Evolutionary conservation across 164 flowering plant species (phyloP), one percentile per base, ranked within the genome.

Genomic region (Annona squamosa): DNA sequence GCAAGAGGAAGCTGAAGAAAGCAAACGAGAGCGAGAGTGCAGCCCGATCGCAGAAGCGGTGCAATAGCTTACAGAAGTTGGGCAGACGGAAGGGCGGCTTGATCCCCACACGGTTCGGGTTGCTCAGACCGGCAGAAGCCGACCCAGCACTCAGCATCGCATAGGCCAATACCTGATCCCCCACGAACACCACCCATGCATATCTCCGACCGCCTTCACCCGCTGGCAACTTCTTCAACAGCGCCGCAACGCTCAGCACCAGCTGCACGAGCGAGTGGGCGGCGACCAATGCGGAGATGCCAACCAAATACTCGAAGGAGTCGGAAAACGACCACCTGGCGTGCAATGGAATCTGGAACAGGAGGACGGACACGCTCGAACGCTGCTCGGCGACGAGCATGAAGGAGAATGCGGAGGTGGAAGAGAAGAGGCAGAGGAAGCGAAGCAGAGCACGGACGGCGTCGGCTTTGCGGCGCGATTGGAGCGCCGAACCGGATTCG

Each of bases 131-230:
- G 3, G 97, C 81, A 19, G 99, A 87, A 70, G 99, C 97, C 37
- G 99, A 92, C 57, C 91, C 95, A 1, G 97, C 99, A 73, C 99
- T 91, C 84, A 90, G 81, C 91, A 88, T 71, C 2, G 85, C 89
- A 77, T 86, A 92, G 45, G 94, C 97, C 79, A 94, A 92, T 18
- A 76, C 77, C 97, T 92, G 84, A 81, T 93, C 98, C 1, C 81
- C 89, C 10, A 86, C 93, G 71, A 90, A 87, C 65, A 86, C 73
- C 44, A 91, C 76, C 97, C 98, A 91, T 7, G 88, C 95, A 69
- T 90, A 89, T 18, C 70, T 83, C 74, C 86, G 77, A 0, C 95
- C 88, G 18, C 88, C 77, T 72, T 88, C 81, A 26, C 37, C 37
- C 19, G 84, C 76, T 0, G 89, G 84, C 43, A 83, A 80, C 47